Evolutionary conservation across 2,329 filamentous ascomycete genomes (phyloP), one percentile per base, ranked within the genome.

Genomic region (Metarhizium sp.): DNA sequence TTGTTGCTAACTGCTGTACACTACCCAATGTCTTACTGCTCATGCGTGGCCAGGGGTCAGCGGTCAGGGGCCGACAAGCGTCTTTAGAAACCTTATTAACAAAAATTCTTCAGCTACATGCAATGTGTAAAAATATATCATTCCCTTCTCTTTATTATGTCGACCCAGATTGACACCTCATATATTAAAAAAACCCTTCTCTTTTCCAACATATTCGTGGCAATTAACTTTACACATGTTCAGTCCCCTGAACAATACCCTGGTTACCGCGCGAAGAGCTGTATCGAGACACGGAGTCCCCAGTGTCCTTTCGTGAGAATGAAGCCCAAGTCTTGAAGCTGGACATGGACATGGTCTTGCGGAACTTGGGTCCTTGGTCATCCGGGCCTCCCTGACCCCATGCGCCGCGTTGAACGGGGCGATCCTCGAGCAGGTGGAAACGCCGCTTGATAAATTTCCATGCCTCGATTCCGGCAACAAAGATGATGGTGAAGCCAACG

Each of bases 401-500:
- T 20, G 69, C 63, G 40, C 78, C 78, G 42, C 72, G 70, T 52
- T 75, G 72, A 34, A 81, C 77, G 50, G 75, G 72, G 25, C 72
- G 69, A 56, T 80, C 79, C 61, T 81, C 75, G 53, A 83, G 73
- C 30, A 81, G 71, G 55, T 71, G 69, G 62, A 77, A 75, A 48
- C 66, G 63, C 51, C 87, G 75, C 80, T 91, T 91, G 58, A 71
- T 68, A 62, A 78, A 78, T 73, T 91, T 90, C 86, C 87, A 92
- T 10, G 73, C 67, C 73, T 92, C 88, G 45, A 90, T 78, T 30
- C 85, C 84, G 0, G 76, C 67, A 50, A 91, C 78, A 64, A 86
- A 91, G 4, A 88, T 65, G 13, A 85, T 59, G 0, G 84, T 78
- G 56, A 81, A 82, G 20, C 83, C 78, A 36, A 88, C 74, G 0